Percentiles rank a stretch among this genome's conserved stretches.
Conservation (phyloP, 2,329 filamentous ascomycete species). For the Colletotrichum karsti region DNA sequence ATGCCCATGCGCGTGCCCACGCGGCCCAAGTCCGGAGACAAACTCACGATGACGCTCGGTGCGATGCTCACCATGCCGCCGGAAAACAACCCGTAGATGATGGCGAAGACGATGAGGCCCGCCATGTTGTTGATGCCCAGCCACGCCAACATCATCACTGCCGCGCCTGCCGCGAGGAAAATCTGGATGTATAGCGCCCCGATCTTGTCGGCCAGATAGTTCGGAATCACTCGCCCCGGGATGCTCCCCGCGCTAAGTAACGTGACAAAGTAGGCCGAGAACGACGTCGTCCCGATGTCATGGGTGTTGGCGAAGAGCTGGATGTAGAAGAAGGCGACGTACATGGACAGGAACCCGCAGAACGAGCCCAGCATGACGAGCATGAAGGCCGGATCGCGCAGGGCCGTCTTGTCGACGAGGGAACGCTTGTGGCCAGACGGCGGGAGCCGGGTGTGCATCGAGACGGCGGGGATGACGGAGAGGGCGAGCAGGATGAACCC, state of each 20-base stretch:
- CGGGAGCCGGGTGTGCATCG: slow-evolving; percentile 47
- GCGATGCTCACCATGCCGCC: slow-evolving; percentile 53
- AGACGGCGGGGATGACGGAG: slow-evolving; percentile 44
- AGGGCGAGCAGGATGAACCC: slow-evolving; percentile 52
- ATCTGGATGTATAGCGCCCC: slow-evolving; percentile 50
- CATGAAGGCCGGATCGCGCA: slow-evolving; percentile 48
- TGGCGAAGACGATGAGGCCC: slow-evolving; percentile 48
- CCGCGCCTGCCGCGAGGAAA: slow-evolving; percentile 40
- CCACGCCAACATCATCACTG: slow-evolving; percentile 49
- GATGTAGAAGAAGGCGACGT: slow-evolving; percentile 59
- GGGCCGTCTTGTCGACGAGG: slow-evolving; percentile 45
- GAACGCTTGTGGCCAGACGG: slow-evolving; percentile 37
- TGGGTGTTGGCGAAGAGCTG: slow-evolving; percentile 50
- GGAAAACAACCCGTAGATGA: slow-evolving; percentile 55
- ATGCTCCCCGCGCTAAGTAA: slow-evolving; percentile 56
- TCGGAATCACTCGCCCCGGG: slow-evolving; percentile 54
- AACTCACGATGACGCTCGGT: slow-evolving; percentile 47
- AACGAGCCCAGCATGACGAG: slow-evolving; percentile 45
- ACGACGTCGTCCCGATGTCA: slow-evolving; percentile 41
- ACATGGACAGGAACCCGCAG: slow-evolving; percentile 53
- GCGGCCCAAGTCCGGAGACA: slow-evolving; percentile 45
- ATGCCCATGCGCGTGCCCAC: slow-evolving; percentile 47
- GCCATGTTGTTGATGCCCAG: slow-evolving; percentile 43
- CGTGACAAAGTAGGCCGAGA: slow-evolving; percentile 51
- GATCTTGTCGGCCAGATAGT: slow-evolving; percentile 50